These are phyloP conservation scores for Ceratocystis variospora DNA, from an alignment of 2,329 filamentous ascomycete genomes.

Conservation along the genomic window DNA sequence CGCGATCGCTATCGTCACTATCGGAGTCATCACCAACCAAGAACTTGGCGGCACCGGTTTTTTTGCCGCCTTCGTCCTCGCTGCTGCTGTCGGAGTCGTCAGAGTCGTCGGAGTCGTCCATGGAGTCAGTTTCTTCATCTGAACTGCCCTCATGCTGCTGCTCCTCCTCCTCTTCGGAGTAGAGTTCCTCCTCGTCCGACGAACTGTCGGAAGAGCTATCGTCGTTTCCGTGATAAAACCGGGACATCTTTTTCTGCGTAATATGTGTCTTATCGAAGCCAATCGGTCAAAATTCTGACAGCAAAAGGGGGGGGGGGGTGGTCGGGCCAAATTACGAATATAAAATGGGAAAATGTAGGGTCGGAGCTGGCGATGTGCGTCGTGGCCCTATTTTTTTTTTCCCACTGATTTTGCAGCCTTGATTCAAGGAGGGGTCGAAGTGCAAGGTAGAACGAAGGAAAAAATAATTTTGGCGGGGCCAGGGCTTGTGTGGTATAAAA, in stretches of 20 bases:
- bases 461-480: slow-evolving; percentile 20
- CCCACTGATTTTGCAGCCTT: slow-evolving; percentile 17
- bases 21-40: slow-evolving; percentile 62
- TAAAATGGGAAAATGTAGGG: slow-evolving; percentile 17
- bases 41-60: slow-evolving; percentile 67
- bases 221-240: slow-evolving; percentile 85
- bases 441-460: slow-evolving; percentile 16
- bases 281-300: not conserved
- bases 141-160: slow-evolving; percentile 33
- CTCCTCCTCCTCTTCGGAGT: slow-evolving; percentile 60
- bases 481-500: slow-evolving; percentile 20
- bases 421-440: slow-evolving; percentile 19
- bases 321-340: slow-evolving; percentile 5
- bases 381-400: slow-evolving; percentile 15
- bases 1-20: slow-evolving; percentile 76
- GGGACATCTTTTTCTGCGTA: slow-evolving; percentile 52
- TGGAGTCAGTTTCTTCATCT: slow-evolving; percentile 38
- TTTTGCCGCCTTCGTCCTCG: slow-evolving; percentile 51
- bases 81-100: slow-evolving; percentile 43
- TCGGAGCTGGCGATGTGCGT: slow-evolving; percentile 17
- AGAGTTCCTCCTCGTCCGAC: slow-evolving; percentile 93
- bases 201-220: slow-evolving; percentile 93
- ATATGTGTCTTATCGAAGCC: not conserved
- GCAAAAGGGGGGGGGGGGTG: not conserved
- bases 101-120: slow-evolving; percentile 36